Percentiles rank a stretch among this genome's conserved stretches.
Evolutionary conservation across 495 filamentous ascomycete genomes (phyloP).

Genomic region (Astrothelium macrocarpum): DNA sequence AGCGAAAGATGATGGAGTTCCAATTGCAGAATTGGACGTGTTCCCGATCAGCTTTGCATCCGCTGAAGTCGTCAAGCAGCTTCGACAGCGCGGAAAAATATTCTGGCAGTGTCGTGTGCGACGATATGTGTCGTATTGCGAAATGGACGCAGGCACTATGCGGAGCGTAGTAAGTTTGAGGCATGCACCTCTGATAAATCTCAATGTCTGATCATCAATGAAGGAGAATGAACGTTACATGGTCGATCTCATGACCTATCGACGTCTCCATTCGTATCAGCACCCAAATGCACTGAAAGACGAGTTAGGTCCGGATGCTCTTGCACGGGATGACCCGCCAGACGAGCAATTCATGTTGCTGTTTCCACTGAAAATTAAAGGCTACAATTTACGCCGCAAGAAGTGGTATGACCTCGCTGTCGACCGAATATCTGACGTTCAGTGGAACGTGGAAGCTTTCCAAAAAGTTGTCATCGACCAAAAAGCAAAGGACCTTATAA

Average conservation of each 20-base stretch:
- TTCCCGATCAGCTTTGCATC: conserved; percentile 17
- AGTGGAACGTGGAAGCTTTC: conserved; percentile 47
- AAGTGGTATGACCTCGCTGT: neutral
- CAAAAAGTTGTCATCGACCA: conserved; percentile 45
- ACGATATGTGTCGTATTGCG: conserved; percentile 19
- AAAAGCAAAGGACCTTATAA: conserved; percentile 44
- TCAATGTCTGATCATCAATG: conserved; percentile 5
- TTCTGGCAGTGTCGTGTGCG: conserved; percentile 20
- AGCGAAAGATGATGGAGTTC: neutral
- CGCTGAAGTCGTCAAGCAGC: conserved; percentile 12
- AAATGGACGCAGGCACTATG: conserved; percentile 11
- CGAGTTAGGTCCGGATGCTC: neutral
- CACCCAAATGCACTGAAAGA: neutral
- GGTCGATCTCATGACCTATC: conserved; percentile 20
- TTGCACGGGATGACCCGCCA: neutral
- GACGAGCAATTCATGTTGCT: conserved; percentile 1
- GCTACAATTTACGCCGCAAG: neutral
- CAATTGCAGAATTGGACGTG: neutral
- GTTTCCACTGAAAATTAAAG: neutral
- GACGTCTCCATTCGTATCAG: conserved; percentile 11
- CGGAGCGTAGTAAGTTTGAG: conserved; percentile 12
- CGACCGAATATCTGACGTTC: neutral
- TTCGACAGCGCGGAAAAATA: conserved; percentile 12
- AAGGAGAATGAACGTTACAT: conserved; percentile 19
- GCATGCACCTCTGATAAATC: neutral